Evolutionary conservation across 345 rosid species (phyloP).

Genomic region (Aquilaria sinensis): DNA sequence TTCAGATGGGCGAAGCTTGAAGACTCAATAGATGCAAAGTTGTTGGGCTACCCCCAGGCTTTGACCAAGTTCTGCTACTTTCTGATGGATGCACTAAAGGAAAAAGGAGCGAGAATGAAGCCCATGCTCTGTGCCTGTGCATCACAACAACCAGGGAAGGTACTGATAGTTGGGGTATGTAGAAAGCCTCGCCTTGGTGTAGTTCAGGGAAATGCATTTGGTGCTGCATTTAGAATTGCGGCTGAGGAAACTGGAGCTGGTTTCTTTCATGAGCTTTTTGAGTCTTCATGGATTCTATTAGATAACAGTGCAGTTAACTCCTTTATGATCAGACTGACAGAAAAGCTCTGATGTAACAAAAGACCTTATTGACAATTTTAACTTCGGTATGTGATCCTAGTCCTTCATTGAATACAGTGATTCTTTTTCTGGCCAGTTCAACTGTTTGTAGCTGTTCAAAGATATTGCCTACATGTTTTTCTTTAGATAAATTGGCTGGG

Average conservation of each 20-base stretch:
- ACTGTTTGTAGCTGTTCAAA: too few species aligned
- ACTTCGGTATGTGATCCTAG: slow-evolving; percentile 7
- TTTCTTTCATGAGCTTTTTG: slow-evolving; percentile 90
- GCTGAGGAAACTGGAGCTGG: slow-evolving; percentile 78
- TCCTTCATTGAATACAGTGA: slow-evolving; percentile 9
- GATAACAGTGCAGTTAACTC: slow-evolving; percentile 72
- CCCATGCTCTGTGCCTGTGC: slow-evolving; percentile 87
- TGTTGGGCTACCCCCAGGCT: slow-evolving; percentile 92
- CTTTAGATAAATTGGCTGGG: too few species aligned
- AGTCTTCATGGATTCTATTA: slow-evolving; percentile 94
- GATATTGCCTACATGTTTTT: too few species aligned
- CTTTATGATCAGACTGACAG: slow-evolving; percentile 83
- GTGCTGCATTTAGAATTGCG: slow-evolving; percentile 77
- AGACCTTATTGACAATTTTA: background rate
- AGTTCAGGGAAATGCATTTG: slow-evolving; percentile 86
- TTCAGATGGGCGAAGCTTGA: slow-evolving; percentile 96
- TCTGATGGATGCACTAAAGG: slow-evolving; percentile 93
- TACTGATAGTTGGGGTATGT: slow-evolving; percentile 84
- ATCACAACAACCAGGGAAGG: slow-evolving; percentile 57
- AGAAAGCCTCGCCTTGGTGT: slow-evolving; percentile 96
- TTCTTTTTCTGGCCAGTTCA: background rate
- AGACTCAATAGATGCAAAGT: slow-evolving; percentile 64
- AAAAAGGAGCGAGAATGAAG: slow-evolving; percentile 89
- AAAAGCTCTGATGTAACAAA: slow-evolving; percentile 51
- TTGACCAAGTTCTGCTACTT: slow-evolving; percentile 92